Conservation (phyloP, 2,329 filamentous ascomycete species). For the Zymoseptoria ardabiliae region DNA sequence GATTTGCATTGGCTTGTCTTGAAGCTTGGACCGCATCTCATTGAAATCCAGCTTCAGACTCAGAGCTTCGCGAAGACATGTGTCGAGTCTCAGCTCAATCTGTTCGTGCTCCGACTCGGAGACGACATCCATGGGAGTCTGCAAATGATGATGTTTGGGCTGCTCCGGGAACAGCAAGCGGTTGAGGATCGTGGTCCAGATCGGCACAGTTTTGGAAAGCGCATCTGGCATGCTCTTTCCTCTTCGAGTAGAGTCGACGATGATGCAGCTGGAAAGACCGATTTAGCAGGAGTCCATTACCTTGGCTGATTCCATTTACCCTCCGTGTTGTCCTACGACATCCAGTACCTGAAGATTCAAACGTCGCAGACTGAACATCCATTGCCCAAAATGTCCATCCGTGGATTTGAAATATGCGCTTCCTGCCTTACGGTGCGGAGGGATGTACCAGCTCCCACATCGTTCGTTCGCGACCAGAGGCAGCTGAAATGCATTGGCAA, state of each 20-base stretch:
- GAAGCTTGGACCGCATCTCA: slow-evolving; percentile 48
- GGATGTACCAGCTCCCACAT: slow-evolving; percentile 93
- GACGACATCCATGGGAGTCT: slow-evolving; percentile 65
- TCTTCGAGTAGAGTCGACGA: slow-evolving; percentile 86
- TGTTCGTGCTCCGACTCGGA: slow-evolving; percentile 71
- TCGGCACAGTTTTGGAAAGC: slow-evolving; percentile 83
- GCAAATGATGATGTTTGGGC: slow-evolving; percentile 46
- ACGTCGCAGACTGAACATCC: slow-evolving; percentile 79
- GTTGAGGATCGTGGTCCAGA: slow-evolving; percentile 89
- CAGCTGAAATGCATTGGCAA: slow-evolving; percentile 50
- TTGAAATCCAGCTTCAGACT: slow-evolving; percentile 55
- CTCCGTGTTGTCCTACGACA: slow-evolving; percentile 58
- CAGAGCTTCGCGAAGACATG: slow-evolving; percentile 46
- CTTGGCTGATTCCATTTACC: slow-evolving; percentile 43
- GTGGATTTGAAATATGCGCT: slow-evolving; percentile 97
- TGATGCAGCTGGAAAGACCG: slow-evolving; percentile 52
- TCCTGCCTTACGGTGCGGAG: slow-evolving; percentile 54
- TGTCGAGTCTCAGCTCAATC: slow-evolving; percentile 57
- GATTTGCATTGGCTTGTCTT: slow-evolving; percentile 62
- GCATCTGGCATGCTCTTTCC: slow-evolving; percentile 97
- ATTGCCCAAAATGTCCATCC: slow-evolving; percentile 84
- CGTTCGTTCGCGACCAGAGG: slow-evolving; percentile 88
- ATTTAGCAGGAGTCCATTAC: background rate
- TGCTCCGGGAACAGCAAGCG: slow-evolving; percentile 61
- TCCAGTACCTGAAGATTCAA: slow-evolving; percentile 77